Base-by-base conservation (phyloP, 805 yeast species). In the Tetrapisispora taiwanensis region DNA sequence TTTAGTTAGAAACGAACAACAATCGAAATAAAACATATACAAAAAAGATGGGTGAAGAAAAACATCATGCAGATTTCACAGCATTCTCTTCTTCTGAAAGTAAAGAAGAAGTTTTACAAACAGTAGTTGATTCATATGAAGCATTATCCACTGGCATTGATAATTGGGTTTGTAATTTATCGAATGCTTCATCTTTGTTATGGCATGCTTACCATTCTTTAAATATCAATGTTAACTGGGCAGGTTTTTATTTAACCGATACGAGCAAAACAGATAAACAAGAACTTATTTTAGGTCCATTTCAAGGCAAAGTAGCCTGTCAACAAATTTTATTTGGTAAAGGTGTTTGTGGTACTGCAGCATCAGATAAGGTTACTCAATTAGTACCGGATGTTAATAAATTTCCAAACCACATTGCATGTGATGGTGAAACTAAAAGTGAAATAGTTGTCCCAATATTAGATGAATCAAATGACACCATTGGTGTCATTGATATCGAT, bases 301-400 rank as follows among this genome's bases (percentile, higher is more conserved):
- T 90, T 63, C 95, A 86, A 63, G 98, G 98, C 4, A 87, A 87
- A 62, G 97, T 90, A 3, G 97, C 97, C 0, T 90, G 98, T 56
- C 97, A 92, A 63, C 66, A 67, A 24, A 92, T 90, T 46, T 57
- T 67, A 45, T 67, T 82, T 42, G 96, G 95, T 4, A 72, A 67
- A 46, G 98, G 98, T 13, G 97, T 90, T 0, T 92, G 97, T 66
- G 97, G 98, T 5, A 67, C 76, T 1, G 95, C 95, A 1, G 95
- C 95, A 0, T 48, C 57, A 0, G 50, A 68, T 0, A 62, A 63
- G 44, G 43, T 60, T 36, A 83, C 95, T 1, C 95, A 87, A 58
- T 56, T 88, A 7, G 96, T 90, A 10, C 70, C 73, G 1, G 76
- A 90, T 59, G 97, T 90, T 2, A 71, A 81, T 18, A 60, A 74